These are phyloP conservation scores for Cladosporium sp. DNA, from an alignment of 2,329 filamentous ascomycete species.

Conservation along the genomic window DNA sequence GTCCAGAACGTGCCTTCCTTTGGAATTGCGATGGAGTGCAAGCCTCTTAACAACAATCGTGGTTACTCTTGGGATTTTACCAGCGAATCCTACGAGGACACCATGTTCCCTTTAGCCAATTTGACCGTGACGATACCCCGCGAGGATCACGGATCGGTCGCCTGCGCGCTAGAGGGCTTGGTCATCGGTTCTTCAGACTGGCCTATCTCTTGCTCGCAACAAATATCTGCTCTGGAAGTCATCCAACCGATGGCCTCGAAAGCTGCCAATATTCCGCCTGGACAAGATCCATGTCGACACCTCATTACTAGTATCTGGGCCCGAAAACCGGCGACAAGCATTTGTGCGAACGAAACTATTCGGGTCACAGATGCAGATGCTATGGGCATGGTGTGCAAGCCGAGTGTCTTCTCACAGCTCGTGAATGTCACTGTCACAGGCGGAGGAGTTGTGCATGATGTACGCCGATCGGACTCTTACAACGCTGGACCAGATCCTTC, in stretches of 20 bases:
- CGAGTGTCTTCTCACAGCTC: neutral
- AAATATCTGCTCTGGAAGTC: neutral
- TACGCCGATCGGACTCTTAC: no score
- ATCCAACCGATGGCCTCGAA: neutral
- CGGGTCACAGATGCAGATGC: neutral
- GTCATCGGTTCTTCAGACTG: neutral
- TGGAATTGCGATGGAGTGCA: neutral
- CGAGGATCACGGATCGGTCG: neutral
- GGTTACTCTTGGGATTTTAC: neutral
- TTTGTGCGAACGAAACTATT: neutral
- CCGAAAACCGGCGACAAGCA: slow-evolving; percentile 2
- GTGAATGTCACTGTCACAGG: neutral
- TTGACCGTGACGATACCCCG: neutral
- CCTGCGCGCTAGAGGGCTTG: neutral
- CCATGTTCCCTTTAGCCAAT: neutral
- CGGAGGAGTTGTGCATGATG: neutral
- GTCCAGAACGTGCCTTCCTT: neutral
- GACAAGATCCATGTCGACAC: slow-evolving; percentile 10
- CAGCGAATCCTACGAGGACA: neutral
- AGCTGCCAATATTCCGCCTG: no score
- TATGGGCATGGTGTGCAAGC: neutral
- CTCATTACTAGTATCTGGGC: slow-evolving; percentile 30
- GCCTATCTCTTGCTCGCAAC: neutral
- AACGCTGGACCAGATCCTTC: neutral
- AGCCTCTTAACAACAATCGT: neutral